Conservation (phyloP, 169 alveolate genomes). For the Plasmodium knowlesi region DNA sequence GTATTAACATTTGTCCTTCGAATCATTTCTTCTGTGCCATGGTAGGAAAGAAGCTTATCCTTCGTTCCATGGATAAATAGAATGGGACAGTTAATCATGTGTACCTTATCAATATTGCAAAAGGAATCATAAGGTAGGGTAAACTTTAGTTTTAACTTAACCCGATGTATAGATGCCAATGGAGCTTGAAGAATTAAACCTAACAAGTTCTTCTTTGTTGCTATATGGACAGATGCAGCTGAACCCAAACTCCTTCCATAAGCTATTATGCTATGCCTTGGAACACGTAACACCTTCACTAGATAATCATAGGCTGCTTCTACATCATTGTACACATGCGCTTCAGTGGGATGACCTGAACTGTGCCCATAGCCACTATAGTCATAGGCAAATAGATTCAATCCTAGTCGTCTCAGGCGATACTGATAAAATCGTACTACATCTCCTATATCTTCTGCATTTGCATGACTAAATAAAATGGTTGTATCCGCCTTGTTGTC, state of each 20-base stretch:
- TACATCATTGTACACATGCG: slow-evolving; percentile 85
- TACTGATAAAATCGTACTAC: slow-evolving; percentile 77
- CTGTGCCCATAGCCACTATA: slow-evolving; percentile 89
- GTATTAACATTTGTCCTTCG: slow-evolving; percentile 76
- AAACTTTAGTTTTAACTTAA: slow-evolving; percentile 85
- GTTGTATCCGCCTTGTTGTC: slow-evolving; percentile 85
- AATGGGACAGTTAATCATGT: slow-evolving; percentile 84
- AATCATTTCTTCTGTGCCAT: slow-evolving; percentile 79
- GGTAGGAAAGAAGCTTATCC: slow-evolving; percentile 91
- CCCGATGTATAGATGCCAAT: slow-evolving; percentile 89
- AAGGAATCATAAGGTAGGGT: slow-evolving; percentile 93
- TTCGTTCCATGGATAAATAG: slow-evolving; percentile 92
- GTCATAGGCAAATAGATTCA: slow-evolving; percentile 89
- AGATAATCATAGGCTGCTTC: slow-evolving; percentile 90
- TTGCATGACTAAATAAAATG: slow-evolving; percentile 90
- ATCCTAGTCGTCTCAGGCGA: slow-evolving; percentile 75
- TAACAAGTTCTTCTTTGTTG: slow-evolving; percentile 80
- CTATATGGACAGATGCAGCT: slow-evolving; percentile 91
- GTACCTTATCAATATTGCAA: slow-evolving; percentile 91
- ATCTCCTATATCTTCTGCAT: slow-evolving; percentile 92
- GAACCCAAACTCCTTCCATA: slow-evolving; percentile 95
- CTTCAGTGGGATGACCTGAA: slow-evolving; percentile 87
- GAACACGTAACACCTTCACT: slow-evolving; percentile 77
- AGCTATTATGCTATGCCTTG: slow-evolving; percentile 84
- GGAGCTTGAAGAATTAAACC: slow-evolving; percentile 92